Conservation (phyloP, 495 filamentous ascomycete species). For the Aspergillus coremiiformis region DNA sequence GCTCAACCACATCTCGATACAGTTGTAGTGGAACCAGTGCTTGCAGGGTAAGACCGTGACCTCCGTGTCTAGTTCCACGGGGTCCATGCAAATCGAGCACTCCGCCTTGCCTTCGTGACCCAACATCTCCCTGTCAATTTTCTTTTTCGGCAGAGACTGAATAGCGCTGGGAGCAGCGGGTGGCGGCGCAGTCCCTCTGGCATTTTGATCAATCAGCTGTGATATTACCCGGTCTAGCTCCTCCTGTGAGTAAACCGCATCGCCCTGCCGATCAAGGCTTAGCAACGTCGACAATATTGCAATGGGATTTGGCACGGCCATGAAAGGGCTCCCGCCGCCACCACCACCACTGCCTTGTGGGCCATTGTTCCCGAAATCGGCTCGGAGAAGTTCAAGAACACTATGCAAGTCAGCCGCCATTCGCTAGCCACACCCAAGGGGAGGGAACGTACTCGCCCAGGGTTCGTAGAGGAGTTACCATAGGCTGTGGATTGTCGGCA, state of each 20-base stretch:
- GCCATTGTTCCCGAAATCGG: constrained; percentile 9
- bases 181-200: constrained; percentile 67
- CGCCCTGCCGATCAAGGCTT: constrained; percentile 58
- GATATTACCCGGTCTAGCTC: constrained; percentile 84
- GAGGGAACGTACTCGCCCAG: constrained; percentile 32
- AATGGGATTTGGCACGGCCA: constrained; percentile 25
- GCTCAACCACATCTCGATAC: constrained; percentile 70
- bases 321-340: constrained; percentile 15
- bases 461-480: constrained; percentile 17
- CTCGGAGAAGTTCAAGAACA: constrained; percentile 27
- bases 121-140: constrained; percentile 58
- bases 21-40: constrained; percentile 85
- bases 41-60: constrained; percentile 76
- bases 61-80: constrained; percentile 64
- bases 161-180: constrained; percentile 74
- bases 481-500: constrained; percentile 27
- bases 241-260: constrained; percentile 89
- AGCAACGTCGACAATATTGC: constrained; percentile 43
- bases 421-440: neutral
- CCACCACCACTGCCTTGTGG: constrained; percentile 14
- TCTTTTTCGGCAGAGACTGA: constrained; percentile 60
- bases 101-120: constrained; percentile 59
- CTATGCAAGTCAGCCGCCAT: constrained; percentile 11
- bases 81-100: constrained; percentile 92
- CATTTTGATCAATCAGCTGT: constrained; percentile 75